Base-by-base conservation (phyloP, 805 yeast species). In the Yamadazyma akitaensis region DNA sequence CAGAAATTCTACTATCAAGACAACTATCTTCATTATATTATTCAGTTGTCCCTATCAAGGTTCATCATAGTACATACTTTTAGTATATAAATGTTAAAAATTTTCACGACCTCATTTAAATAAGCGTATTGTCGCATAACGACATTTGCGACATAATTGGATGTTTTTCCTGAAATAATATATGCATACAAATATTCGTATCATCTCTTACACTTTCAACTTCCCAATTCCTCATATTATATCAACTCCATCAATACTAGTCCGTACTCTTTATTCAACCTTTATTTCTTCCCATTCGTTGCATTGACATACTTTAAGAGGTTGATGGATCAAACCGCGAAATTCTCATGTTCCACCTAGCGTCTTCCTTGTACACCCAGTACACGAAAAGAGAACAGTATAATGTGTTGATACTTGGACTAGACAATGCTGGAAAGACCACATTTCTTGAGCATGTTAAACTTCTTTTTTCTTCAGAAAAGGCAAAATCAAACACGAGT, bases 361-460 rank as follows among this genome's bases (percentile, higher is more conserved):
- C 73, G 12, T 65, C 73, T 42, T 70, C 76, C 36, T 57, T 72
- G 38, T 72, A 72, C 54, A 69, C 75, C 4, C 75, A 70, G 52
- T 72, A 71, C 56, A 70, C 74, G 47, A 65, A 71, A 54, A 61
- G 75, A 42, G 77, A 72, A 49, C 77, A 72, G 58, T 72, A 72
- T 54, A 72, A 71, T 48, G 58, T 72, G 1, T 74, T 92, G 40
- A 87, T 92, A 32, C 72, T 92, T 18, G 99, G 99, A 16, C 76
- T 92, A 25, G 97, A 92, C 64, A 91, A 92, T 70, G 96, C 98
- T 0, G 99, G 99, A 1, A 92, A 92, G 63, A 94, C 98, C 12
- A 64, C 70, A 10, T 67, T 67, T 46, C 52, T 69, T 38, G 75
- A 70, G 54, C 73, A 68, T 53, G 47, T 70, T 38, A 70, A 71